Base-by-base conservation (phyloP, 352 stramenopile genomes). In the Phytophthora foliorum region DNA sequence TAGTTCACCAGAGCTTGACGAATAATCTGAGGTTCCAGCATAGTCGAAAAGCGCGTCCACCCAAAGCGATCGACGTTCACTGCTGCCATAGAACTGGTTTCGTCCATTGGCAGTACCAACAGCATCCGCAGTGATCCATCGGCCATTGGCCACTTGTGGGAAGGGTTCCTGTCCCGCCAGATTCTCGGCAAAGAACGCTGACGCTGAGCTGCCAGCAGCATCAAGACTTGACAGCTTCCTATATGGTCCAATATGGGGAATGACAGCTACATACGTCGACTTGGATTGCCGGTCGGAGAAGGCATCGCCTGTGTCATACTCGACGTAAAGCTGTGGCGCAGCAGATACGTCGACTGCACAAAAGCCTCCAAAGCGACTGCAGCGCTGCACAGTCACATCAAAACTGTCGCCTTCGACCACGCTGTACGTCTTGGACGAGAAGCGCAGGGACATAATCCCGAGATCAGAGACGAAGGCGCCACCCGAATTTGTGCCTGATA, bases 391-490 rank as follows among this genome's bases (percentile, higher is more conserved):
- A 5, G 69, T 74, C 19, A 98, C 80, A n/a, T 89, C 78, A 1
- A 96, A 52, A 24, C 74, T 78, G n/a, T 85, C 81, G 29, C 94
- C 95, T 85, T 99, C 96, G 2, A 88, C 71, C 7, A 98, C 90
- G 32, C 49, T 88, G 69, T 97, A 98, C 5, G 69, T 81, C 61
- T 76, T 82, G 8, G 67, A 70, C 4, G 73, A 83, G 36, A 97
- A 96, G 1, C 74, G 67, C 5, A 99, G 72, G 34, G 94, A 86
- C 9, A 99, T 46, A 57, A 99, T 95, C 7, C 84, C 83, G 17
- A 98, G 69, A 53, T 99, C 93, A 55, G 95, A 98, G 14, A 98
- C 81, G 45, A 97, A 91, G 0, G 84, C 97, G n/a, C 94, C 92
- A 16, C 97, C 97, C 17, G 92, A 90, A 69, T 99, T 99, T 55